Evolutionary conservation across 495 filamentous ascomycete genomes (phyloP).

Genomic region (Diplogelasinospora grovesii): DNA sequence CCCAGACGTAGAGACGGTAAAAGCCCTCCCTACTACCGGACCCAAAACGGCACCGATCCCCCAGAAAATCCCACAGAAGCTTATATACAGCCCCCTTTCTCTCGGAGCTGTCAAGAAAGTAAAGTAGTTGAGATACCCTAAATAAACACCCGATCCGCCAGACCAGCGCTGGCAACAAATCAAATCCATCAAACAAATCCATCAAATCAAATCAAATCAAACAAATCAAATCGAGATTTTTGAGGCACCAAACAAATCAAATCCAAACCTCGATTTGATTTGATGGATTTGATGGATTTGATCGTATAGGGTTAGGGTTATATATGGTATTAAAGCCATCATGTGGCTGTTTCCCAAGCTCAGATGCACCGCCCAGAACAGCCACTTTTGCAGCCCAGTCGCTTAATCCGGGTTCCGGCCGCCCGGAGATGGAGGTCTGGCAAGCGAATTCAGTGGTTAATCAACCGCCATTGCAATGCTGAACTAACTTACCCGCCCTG

Average conservation of each 20-base stretch:
- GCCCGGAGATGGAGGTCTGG: neutral
- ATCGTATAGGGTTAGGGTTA: constrained; percentile 2
- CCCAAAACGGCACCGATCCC: constrained; percentile 36
- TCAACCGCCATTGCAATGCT: neutral
- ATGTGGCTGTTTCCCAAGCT: too few relatives aligned
- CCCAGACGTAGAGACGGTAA: constrained; percentile 37
- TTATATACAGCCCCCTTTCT: constrained; percentile 37
- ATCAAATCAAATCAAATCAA: constrained; percentile 6
- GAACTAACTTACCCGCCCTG: too few relatives aligned
- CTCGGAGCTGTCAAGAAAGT: constrained; percentile 40
- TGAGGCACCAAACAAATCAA: constrained; percentile 5
- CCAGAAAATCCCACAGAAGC: constrained; percentile 17
- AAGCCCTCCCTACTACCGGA: constrained; percentile 44
- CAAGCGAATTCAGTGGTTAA: constrained; percentile 1
- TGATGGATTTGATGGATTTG: constrained; percentile 6
- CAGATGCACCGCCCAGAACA: constrained; percentile 2
- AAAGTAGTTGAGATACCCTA: constrained; percentile 40
- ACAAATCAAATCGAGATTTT: constrained; percentile 6
- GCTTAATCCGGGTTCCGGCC: neutral
- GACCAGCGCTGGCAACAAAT: constrained; percentile 13
- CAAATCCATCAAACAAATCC: constrained; percentile 5
- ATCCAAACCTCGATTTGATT: constrained; percentile 6
- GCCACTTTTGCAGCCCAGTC: constrained; percentile 1
- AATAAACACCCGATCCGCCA: constrained; percentile 35
- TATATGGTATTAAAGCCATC: constrained; percentile 1